These are phyloP conservation scores for Neofusicoccum kwambonambiense DNA, from an alignment of 2,329 filamentous ascomycete species.

Conservation along the genomic window DNA sequence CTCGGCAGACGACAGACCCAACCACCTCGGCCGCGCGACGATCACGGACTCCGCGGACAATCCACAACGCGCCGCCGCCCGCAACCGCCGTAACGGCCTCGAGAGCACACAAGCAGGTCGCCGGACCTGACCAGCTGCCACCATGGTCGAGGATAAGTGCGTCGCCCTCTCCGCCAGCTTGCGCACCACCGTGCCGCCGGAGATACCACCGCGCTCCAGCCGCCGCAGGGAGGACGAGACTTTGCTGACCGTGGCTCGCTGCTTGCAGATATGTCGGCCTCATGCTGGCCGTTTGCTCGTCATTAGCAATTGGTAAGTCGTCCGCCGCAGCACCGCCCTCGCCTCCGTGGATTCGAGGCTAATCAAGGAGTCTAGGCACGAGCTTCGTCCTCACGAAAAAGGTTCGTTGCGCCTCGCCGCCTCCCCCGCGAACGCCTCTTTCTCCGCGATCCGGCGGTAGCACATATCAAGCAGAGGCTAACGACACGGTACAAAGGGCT, in stretches of 20 bases:
- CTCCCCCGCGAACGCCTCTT: neutral
- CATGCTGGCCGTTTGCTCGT: slow-evolving; percentile 40
- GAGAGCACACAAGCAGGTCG: slow-evolving; percentile 3
- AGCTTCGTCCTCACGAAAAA: slow-evolving; percentile 99
- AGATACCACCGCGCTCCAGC: neutral
- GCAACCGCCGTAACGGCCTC: slow-evolving; percentile 1
- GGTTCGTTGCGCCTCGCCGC: slow-evolving; percentile 51
- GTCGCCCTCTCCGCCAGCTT: neutral
- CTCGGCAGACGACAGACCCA: neutral
- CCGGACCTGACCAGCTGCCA: slow-evolving; percentile 19
- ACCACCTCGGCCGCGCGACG: neutral
- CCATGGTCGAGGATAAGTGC: slow-evolving; percentile 43
- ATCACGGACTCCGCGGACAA: slow-evolving; percentile 6
- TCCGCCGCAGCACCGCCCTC: neutral
- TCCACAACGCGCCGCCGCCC: neutral
- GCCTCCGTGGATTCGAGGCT: slow-evolving; percentile 15
- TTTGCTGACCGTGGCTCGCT: neutral
- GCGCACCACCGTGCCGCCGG: neutral
- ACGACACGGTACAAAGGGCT: slow-evolving; percentile 56
- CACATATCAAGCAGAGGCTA: slow-evolving; percentile 18
- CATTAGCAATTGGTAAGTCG: slow-evolving; percentile 38
- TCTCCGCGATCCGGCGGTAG: neutral
- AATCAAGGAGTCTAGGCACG: slow-evolving; percentile 58
- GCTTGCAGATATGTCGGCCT: slow-evolving; percentile 40
- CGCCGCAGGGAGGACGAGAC: neutral